Conservation (phyloP, 768 basidiomycete species). For the Tulasnella calospora region DNA sequence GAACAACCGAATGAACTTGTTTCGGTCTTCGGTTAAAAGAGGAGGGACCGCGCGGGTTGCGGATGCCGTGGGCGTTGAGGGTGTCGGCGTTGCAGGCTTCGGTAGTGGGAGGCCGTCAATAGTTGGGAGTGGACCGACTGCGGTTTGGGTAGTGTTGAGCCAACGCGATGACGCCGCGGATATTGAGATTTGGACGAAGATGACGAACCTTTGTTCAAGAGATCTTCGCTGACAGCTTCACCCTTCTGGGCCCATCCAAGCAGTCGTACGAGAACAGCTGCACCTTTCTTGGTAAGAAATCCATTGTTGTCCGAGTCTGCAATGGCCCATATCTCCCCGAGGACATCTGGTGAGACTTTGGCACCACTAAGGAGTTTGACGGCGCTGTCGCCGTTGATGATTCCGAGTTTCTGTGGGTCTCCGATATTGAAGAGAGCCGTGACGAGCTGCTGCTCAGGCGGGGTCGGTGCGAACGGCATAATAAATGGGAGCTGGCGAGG, state of each 20-base stretch:
- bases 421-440: slow-evolving; percentile 58
- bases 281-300: slow-evolving; percentile 81
- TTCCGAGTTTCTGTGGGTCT: slow-evolving; percentile 74
- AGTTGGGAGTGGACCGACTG: slow-evolving; percentile 79
- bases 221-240: slow-evolving; percentile 56
- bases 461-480: slow-evolving; percentile 21
- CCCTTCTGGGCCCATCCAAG: slow-evolving; percentile 92
- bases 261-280: slow-evolving; percentile 80
- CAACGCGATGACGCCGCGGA: slow-evolving; percentile 7
- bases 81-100: slow-evolving; percentile 53
- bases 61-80: slow-evolving; percentile 45
- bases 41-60: slow-evolving; percentile 47
- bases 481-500: not conserved
- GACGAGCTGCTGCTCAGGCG: slow-evolving; percentile 19
- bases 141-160: slow-evolving; percentile 21
- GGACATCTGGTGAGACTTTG: slow-evolving; percentile 64
- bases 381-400: slow-evolving; percentile 86
- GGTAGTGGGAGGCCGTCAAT: slow-evolving; percentile 61
- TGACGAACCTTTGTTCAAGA: slow-evolving; percentile 65
- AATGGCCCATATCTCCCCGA: slow-evolving; percentile 92
- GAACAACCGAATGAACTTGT: slow-evolving; percentile 80
- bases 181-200: not conserved
- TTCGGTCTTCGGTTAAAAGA: slow-evolving; percentile 71
- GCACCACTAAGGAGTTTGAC: slow-evolving; percentile 81
- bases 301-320: slow-evolving; percentile 94